Conservation (phyloP, 257 asterid genomes). For the Solanum chiquidenum region DNA sequence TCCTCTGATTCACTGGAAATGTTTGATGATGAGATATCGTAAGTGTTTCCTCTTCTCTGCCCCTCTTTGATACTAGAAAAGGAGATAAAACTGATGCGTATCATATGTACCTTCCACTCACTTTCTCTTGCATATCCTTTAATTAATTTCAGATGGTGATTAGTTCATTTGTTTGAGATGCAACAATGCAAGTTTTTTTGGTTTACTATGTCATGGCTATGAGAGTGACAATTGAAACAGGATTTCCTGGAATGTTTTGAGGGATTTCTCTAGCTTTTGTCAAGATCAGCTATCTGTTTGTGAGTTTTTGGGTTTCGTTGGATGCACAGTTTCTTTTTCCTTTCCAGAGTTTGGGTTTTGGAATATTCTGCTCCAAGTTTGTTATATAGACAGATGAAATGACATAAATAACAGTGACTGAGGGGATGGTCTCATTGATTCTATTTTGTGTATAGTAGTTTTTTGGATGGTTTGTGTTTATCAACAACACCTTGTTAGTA, state of each 20-base stretch:
- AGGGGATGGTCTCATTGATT: background rate
- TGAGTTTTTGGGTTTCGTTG: background rate
- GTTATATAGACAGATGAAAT: background rate
- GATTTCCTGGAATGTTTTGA: background rate
- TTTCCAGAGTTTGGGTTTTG: background rate
- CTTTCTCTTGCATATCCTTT: background rate
- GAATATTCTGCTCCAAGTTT: background rate
- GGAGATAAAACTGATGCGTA: background rate
- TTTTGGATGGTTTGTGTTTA: background rate
- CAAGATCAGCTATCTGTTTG: background rate
- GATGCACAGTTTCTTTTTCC: background rate
- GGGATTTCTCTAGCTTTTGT: background rate
- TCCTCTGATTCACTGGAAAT: constrained; percentile 21
- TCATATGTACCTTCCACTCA: background rate
- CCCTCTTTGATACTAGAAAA: background rate
- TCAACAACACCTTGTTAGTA: background rate
- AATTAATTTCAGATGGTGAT: background rate
- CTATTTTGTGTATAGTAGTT: background rate
- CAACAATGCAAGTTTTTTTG: background rate
- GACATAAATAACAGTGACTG: background rate
- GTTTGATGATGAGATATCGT: constrained; percentile 51
- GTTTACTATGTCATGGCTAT: background rate
- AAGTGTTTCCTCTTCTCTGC: constrained; percentile 18
- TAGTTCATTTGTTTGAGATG: background rate
- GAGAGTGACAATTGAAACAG: background rate